A percentile compares a stretch with the other conserved stretches of the same genome.
Conservation (phyloP, 352 stramenopile species). For the Phytophthora pisi region DNA sequence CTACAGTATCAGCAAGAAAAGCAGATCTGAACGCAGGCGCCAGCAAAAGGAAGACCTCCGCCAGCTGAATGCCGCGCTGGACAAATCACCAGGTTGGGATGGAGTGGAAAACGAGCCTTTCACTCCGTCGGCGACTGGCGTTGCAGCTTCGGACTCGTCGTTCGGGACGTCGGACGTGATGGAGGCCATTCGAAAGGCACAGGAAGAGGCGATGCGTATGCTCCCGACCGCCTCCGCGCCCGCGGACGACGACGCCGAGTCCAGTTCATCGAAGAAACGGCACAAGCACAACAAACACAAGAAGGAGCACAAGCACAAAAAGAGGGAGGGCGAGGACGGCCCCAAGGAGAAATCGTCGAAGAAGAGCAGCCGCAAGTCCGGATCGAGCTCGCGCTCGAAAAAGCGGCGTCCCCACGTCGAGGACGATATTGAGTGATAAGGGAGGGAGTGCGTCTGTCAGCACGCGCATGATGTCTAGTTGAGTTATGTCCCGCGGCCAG, state of each 20-base stretch:
- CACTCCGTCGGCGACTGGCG: constrained; percentile 1
- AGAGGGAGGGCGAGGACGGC: constrained; percentile 10
- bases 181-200: constrained; percentile 68
- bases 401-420: constrained; percentile 18
- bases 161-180: constrained; percentile 57
- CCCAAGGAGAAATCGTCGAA: constrained; percentile 26
- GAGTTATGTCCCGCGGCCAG: not conserved
- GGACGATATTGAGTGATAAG: constrained; percentile 22
- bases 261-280: constrained; percentile 22
- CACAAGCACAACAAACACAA: constrained; percentile 36
- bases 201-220: constrained; percentile 74
- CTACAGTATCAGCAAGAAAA: constrained; percentile 57
- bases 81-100: constrained; percentile 11
- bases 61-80: constrained; percentile 39
- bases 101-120: constrained; percentile 8
- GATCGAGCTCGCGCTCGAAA: constrained; percentile 28
- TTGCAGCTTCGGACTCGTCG: constrained; percentile 16
- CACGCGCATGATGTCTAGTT: constrained; percentile 1
- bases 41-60: constrained; percentile 56
- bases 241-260: constrained; percentile 7
- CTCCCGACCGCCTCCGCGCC: constrained; percentile 26
- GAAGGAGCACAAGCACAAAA: constrained; percentile 40
- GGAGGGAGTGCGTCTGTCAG: constrained; percentile 5
- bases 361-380: constrained; percentile 35
- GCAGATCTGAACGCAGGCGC: constrained; percentile 35